These are phyloP conservation scores for Hebeloma cylindrosporum DNA, from an alignment of 768 basidiomycete species.

Conservation along the genomic window DNA sequence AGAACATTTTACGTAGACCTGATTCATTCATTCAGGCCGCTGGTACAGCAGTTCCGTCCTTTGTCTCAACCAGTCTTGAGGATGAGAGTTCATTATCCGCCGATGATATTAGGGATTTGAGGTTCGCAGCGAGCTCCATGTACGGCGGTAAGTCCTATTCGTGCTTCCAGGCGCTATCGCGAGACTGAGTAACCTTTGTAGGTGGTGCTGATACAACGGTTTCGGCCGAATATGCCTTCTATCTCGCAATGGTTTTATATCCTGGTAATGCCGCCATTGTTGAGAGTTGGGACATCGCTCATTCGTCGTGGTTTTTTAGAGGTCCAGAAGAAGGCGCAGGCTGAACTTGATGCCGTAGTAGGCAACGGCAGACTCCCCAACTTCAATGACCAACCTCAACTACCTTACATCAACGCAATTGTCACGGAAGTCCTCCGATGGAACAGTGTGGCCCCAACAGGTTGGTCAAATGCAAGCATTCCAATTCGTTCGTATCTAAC, in stretches of 20 bases:
- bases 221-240: slow-evolving; percentile 45
- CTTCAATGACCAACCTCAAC: slow-evolving; percentile 38
- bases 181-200: slow-evolving; percentile 12
- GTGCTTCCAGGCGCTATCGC: background rate
- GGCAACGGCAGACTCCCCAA: slow-evolving; percentile 37
- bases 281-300: slow-evolving; percentile 5
- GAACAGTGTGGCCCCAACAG: slow-evolving; percentile 47
- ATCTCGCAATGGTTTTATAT: slow-evolving; percentile 46
- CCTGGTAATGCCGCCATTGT: slow-evolving; percentile 26
- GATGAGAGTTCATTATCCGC: slow-evolving; percentile 30
- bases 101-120: slow-evolving; percentile 39
- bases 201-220: slow-evolving; percentile 55
- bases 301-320: slow-evolving; percentile 27
- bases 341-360: slow-evolving; percentile 48
- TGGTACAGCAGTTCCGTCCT: slow-evolving; percentile 43
- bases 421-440: slow-evolving; percentile 50
- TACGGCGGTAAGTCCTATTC: slow-evolving; percentile 37
- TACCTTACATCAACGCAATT: slow-evolving; percentile 50
- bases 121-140: slow-evolving; percentile 44
- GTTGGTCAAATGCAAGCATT: slow-evolving; percentile 18
- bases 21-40: slow-evolving; percentile 29
- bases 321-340: slow-evolving; percentile 51
- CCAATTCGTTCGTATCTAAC: too few species aligned
- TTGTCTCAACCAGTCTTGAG: slow-evolving; percentile 42
- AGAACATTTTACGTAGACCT: background rate